Percentiles rank a stretch among this genome's conserved stretches.
phyloP scores from a whole-genome alignment of 441 rosid genomes.

The California macrophylla region DNA sequence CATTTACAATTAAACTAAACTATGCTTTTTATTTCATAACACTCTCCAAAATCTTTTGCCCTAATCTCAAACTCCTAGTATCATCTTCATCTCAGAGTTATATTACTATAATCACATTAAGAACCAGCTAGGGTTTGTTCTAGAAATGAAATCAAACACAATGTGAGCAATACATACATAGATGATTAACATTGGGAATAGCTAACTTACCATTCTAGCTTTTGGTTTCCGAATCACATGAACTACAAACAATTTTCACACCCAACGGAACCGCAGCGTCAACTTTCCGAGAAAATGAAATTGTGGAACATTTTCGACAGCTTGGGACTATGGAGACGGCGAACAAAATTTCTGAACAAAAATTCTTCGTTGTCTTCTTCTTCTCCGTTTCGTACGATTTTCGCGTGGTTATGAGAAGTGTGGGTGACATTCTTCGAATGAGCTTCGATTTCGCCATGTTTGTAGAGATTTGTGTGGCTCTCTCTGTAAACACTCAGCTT shows the following conservation, averaged over 20 bases:
- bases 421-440: background rate
- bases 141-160: background rate
- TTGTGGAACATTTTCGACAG: background rate
- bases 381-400: background rate
- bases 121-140: background rate
- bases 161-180: background rate
- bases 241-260: background rate
- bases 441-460: constrained; percentile 3
- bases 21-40: background rate
- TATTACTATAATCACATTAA: background rate
- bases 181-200: background rate
- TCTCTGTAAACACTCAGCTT: background rate
- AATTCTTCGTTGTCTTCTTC: background rate
- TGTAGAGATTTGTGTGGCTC: background rate
- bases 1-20: background rate
- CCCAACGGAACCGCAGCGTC: background rate
- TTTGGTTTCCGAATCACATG: background rate
- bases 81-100: background rate
- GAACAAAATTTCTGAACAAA: background rate
- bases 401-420: background rate
- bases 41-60: background rate
- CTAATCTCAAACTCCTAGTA: background rate
- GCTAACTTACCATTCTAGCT: constrained; percentile 4
- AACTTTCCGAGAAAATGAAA: background rate
- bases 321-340: background rate